Evolutionary conservation across 257 asterid species (phyloP), one percentile per base, ranked within the genome.

Genomic region (Capsicum baccatum): DNA sequence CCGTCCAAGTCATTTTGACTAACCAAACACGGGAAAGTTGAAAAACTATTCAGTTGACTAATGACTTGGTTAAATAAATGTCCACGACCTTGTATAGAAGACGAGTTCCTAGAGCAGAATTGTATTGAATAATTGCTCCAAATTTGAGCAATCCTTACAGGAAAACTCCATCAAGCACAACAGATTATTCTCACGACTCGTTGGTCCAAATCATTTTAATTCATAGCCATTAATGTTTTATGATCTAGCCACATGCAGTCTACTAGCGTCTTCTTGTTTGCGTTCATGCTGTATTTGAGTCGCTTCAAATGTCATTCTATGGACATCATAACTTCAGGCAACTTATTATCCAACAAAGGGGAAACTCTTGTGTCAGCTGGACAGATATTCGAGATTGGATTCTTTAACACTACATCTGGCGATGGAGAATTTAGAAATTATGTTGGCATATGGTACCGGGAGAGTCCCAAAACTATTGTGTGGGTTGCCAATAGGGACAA

Each of bases 401-500:
- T 88, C 35, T 90, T 86, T 13, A 52, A 69, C 69, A 37, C 26
- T 15, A 5, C 26, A 37, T 68, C 76, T 14, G 47, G 37, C 0
- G 68, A 83, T 8, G 80, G 57, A 42, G 80, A 81, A 19, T 0
- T 21, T 1, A 68, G 63, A 17, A n/a, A 15, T 21, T 90, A 83
- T 58, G 86, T 88, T 8, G 92, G 91, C 48, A 73, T 90, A 84
- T 90, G 90, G 92, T 39, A 79, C 80, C 10, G 19, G 9, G 4
- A 5, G 80, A 0, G 1, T 14, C 87, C 86, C 17, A 17, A 48
- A 33, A 86, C 84, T 56, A 6, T 83, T 9, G 91, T 88, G 64
- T 90, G 91, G 92, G 90, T 88, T 84, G 90, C 92, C 50, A 78
- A 70, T 5, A 86, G 88, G 83, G 87, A 86, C 7, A 21, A 4